Evolutionary conservation across 768 basidiomycete species (phyloP).

Genomic region (Mycena floridula): DNA sequence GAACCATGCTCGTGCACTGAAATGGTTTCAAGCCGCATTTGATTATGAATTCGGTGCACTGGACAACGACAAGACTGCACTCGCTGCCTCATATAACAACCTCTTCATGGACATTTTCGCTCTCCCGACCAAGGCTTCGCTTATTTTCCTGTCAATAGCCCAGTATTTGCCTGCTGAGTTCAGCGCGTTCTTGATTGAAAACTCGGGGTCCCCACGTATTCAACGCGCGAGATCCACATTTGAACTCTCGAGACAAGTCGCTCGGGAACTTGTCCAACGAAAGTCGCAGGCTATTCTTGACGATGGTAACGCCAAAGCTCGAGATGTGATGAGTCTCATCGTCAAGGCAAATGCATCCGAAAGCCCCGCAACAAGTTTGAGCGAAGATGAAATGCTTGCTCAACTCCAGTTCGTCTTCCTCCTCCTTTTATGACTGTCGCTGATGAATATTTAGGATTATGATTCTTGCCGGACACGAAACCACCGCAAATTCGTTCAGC

Average conservation of each 20-base stretch:
- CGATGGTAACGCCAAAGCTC: slow-evolving; percentile 6
- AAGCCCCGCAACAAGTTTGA: slow-evolving; percentile 7
- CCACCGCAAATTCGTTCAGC: slow-evolving; percentile 48
- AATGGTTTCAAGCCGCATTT: slow-evolving; percentile 21
- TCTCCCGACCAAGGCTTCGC: too few relatives aligned
- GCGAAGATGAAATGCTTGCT: slow-evolving; percentile 21
- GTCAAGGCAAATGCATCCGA: slow-evolving; percentile 13
- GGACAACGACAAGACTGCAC: slow-evolving; percentile 28
- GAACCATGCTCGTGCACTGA: slow-evolving; percentile 21
- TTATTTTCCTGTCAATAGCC: too few relatives aligned
- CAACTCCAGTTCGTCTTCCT: slow-evolving; percentile 17
- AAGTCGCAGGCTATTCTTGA: neutral
- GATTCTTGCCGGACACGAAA: slow-evolving; percentile 52
- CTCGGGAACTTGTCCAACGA: neutral
- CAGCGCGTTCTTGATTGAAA: too few relatives aligned
- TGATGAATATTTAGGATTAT: slow-evolving; percentile 23
- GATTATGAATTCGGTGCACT: slow-evolving; percentile 40
- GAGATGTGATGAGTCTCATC: slow-evolving; percentile 31
- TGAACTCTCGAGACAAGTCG: too few relatives aligned
- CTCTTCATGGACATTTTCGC: slow-evolving; percentile 23
- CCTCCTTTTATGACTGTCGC: neutral
- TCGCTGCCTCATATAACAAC: slow-evolving; percentile 29
- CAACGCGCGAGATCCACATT: too few relatives aligned
- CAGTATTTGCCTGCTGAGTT: too few relatives aligned
- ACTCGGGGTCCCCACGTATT: too few relatives aligned